A percentile compares a stretch with the other conserved stretches of the same genome.
phyloP scores from a whole-genome alignment of 164 flowering plant species.

The Saururus chinensis region DNA sequence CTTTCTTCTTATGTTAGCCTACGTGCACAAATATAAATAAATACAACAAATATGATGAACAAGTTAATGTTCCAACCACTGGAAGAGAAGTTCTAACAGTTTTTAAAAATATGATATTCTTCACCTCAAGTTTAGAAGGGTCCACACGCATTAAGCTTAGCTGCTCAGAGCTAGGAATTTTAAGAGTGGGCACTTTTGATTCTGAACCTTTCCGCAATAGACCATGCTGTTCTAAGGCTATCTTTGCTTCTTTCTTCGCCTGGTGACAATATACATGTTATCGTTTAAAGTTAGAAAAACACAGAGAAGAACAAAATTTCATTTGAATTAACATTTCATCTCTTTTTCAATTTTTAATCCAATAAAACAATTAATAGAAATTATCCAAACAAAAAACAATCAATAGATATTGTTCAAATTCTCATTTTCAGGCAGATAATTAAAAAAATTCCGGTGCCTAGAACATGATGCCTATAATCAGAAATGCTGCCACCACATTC shows the following conservation, averaged over 20 bases:
- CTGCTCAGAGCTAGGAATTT: constrained; percentile 59
- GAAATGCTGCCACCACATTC: neutral
- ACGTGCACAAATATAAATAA: constrained; percentile 1
- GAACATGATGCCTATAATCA: neutral
- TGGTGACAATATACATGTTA: constrained; percentile 12
- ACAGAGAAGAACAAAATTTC: neutral
- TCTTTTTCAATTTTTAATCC: neutral
- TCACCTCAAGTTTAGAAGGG: constrained; percentile 69
- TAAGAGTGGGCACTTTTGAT: constrained; percentile 22
- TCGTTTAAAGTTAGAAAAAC: neutral
- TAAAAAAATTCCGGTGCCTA: neutral
- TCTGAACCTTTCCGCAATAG: constrained; percentile 32
- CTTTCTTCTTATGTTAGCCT: constrained; percentile 55
- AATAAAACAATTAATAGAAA: neutral
- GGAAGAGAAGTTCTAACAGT: neutral
- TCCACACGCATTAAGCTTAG: constrained; percentile 60
- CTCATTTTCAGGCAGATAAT: neutral
- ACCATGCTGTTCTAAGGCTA: constrained; percentile 58
- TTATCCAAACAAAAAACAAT: no score
- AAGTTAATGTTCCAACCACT: no score
- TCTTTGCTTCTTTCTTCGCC: constrained; percentile 60
- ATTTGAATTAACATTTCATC: neutral
- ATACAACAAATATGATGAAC: neutral
- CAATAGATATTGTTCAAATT: neutral
- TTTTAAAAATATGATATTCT: constrained; percentile 5